Conservation (phyloP, 202 grass and related monocot genomes). For the Setaria italica region DNA sequence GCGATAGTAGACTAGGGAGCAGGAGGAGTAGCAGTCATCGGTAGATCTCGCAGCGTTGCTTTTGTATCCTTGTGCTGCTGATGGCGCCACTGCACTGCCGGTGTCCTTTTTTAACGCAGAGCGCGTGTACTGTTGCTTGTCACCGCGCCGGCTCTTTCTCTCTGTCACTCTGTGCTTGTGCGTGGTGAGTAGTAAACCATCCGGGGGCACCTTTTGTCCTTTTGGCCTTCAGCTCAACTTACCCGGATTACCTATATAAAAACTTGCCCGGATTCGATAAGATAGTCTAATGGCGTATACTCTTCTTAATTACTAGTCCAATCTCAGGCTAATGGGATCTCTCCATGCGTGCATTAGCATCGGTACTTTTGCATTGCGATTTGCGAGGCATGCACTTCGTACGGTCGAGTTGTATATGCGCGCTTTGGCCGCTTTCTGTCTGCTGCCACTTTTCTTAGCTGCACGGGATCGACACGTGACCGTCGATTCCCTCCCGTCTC, state of each 20-base stretch:
- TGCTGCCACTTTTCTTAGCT: not conserved
- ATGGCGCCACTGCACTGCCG: not conserved
- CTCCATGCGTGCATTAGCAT: conserved; percentile 27
- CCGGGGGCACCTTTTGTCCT: not conserved
- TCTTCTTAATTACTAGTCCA: not conserved
- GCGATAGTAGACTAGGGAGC: not conserved
- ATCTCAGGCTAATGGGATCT: conserved; percentile 6
- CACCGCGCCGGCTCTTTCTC: not conserved
- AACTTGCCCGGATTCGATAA: conserved; percentile 8
- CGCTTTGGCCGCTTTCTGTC: conserved; percentile 13
- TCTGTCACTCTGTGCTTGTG: not conserved
- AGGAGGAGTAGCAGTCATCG: not conserved
- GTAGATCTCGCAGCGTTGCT: not conserved
- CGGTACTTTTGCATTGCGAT: not conserved
- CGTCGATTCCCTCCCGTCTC: not conserved
- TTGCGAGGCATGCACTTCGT: not conserved
- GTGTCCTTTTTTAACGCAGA: not conserved
- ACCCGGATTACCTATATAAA: no score
- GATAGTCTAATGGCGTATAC: not conserved
- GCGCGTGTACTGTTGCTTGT: conserved; percentile 9
- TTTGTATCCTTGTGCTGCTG: not conserved
- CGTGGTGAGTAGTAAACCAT: conserved; percentile 35
- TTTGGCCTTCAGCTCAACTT: not conserved
- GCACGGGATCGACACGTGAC: conserved; percentile 31
- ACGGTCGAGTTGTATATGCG: not conserved